Evolutionary conservation across 345 rosid genomes (phyloP), one percentile per base, ranked within the genome.

Genomic region (Boechera retrofracta): DNA sequence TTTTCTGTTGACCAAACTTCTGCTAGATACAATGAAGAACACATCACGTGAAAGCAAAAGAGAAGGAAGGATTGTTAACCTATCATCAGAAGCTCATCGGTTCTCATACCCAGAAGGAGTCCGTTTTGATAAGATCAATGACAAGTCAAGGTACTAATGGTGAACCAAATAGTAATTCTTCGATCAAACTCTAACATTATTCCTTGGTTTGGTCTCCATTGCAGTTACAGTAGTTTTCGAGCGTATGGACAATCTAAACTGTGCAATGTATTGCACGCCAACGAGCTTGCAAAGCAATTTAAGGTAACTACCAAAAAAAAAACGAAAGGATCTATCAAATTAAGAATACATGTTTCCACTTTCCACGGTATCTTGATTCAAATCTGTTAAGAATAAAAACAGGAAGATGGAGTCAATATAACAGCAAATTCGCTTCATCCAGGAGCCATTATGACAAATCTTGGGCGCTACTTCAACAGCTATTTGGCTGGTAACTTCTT

Each of bases 351-450:
- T 59, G 6, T 47, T 29, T 59, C 6, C 3, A n/a, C 51, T 21
- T 16, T 16, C 16, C 16, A 16, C 16, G 1, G 8, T 5, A 24
- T 57, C 41, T 52, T 59, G 62, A 16, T 51, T 48, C 5, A 24
- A 35, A 5, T 67, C 4, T 45, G 44, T 10, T 72, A 41, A 60
- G 56, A 13, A 9, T 66, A 16, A 18, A 38, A 61, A 53, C 83
- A 87, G 97, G 93, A 84, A 53, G 96, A 87, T 36, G 86, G 81
- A 55, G 88, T 39, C 6, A 76, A 85, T 57, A 73, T 89, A 53
- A 87, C 89, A 33, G 86, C 87, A 13, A 92, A 89, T 38, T 88
- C 93, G 21, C 67, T 92, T 81, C 93, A 92, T 81, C 95, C 92
- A 6, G 96, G 97, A 59, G 81, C 71, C 26, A 83, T 92, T 36